Evolutionary conservation across 2,329 filamentous ascomycete species (phyloP).

Genomic region (Fusarium nematophilum): DNA sequence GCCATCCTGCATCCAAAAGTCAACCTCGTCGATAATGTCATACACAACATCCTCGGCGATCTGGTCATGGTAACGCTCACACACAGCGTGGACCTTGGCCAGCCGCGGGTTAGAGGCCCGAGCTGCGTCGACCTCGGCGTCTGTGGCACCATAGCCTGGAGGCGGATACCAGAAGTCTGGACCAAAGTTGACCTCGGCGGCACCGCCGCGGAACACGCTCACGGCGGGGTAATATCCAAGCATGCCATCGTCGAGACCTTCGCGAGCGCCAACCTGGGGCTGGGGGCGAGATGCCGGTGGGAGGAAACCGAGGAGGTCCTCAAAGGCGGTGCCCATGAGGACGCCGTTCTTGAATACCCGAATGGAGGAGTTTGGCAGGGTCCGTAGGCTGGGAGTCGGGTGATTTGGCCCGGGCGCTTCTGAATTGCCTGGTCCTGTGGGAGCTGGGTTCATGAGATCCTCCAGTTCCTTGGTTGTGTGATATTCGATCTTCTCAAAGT

Average conservation of each 20-base stretch:
- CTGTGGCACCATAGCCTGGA: constrained; percentile 61
- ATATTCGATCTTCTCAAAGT: constrained; percentile 94
- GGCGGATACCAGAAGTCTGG: constrained; percentile 93
- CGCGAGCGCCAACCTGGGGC: constrained; percentile 78
- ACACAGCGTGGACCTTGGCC: constrained; percentile 68
- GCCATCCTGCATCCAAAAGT: constrained; percentile 83
- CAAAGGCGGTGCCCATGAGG: constrained; percentile 87
- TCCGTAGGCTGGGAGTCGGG: constrained; percentile 78
- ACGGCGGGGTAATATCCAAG: constrained; percentile 96
- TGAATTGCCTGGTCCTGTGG: constrained; percentile 56
- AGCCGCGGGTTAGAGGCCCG: constrained; percentile 35
- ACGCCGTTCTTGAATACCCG: constrained; percentile 94
- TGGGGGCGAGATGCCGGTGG: constrained; percentile 86
- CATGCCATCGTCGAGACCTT: constrained; percentile 93
- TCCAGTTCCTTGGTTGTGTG: constrained; percentile 89
- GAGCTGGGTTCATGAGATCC: constrained; percentile 79
- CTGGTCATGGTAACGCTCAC: constrained; percentile 89
- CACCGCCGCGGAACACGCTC: constrained; percentile 90
- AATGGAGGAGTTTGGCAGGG: constrained; percentile 86
- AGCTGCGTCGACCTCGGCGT: constrained; percentile 62
- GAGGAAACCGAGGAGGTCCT: constrained; percentile 88
- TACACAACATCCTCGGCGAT: constrained; percentile 94
- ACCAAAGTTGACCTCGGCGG: constrained; percentile 93
- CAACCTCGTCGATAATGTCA: constrained; percentile 93
- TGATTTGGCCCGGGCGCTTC: constrained; percentile 79